Evolutionary conservation across 768 basidiomycete species (phyloP), one percentile per base, ranked within the genome.

Genomic region (Ramaria rubella): DNA sequence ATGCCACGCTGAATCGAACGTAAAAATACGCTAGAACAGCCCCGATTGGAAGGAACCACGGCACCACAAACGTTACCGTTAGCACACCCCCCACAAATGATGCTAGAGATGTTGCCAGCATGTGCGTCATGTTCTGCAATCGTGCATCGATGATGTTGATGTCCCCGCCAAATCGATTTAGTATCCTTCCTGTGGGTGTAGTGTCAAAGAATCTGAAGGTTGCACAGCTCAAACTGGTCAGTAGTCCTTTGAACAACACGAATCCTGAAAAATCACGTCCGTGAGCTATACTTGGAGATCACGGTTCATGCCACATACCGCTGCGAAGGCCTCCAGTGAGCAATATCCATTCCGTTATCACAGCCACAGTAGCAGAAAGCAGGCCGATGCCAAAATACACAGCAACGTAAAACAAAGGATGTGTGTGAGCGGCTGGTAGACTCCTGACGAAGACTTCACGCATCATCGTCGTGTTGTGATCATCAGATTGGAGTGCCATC

Each of bases 141-240:
- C 11, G 23, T 31, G 68, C 50, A 30, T 61, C 62, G 2, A 63
- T 19, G 0, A 58, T 58, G 27, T 62, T 59, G 24, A 72, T 61
- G 57, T 74, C 70, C 26, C 62, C 61, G 5, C 61, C 62, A 60
- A 70, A 70, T 12, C 65, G 54, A 33, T 65, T 65, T 5, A 66
- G 53, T 15, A 67, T 62, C 21, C 67, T 48, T 14, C 61, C 61
- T 58, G 52, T 49, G 7, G 61, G 49, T 4, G 34, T 36, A 8
- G 31, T 44, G 21, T 55, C 55, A 21, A 46, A 56, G 34, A 56
- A 56, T 30, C 55, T 11, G 55, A 56, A 56, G n/a, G 55, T 56
- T 9, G 55, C 55, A 19, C 19, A 19, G 23, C 55, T 56, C 44
- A 56, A 33, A 21, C 31, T 46, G 30, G 27, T 30, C 21, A 56